Percentiles rank a stretch among this genome's conserved stretches.
These are phyloP conservation scores for Candida smagusa DNA, from an alignment of 1,139 yeast genomes.

Conservation along the genomic window DNA sequence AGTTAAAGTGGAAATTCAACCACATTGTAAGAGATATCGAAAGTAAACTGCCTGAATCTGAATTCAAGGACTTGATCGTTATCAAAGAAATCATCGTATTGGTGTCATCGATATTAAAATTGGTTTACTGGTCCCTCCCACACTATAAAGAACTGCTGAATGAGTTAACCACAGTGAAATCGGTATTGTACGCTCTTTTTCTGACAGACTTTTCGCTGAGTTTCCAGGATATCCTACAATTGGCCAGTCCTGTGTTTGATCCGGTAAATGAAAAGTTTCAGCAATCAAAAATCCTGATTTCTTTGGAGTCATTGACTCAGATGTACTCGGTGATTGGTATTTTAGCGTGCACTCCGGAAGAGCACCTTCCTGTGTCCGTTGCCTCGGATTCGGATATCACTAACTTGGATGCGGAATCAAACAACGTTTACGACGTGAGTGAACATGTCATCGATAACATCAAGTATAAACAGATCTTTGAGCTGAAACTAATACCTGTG, in stretches of 20 bases:
- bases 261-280: conserved; percentile 3
- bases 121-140: conserved; percentile 16
- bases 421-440: conserved; percentile 21
- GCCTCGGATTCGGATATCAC: conserved; percentile 28
- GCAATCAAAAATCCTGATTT: conserved; percentile 23
- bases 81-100: conserved; percentile 28
- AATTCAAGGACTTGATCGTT: conserved; percentile 18
- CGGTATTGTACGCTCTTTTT: conserved; percentile 20
- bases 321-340: conserved; percentile 25
- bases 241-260: conserved; percentile 19
- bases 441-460: conserved; percentile 12
- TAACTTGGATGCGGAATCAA: conserved; percentile 17
- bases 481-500: conserved; percentile 23
- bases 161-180: conserved; percentile 17
- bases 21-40: conserved; percentile 16
- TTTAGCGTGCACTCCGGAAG: conserved; percentile 22
- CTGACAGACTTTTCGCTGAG: conserved; percentile 22
- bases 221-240: conserved; percentile 21
- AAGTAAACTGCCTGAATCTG: conserved; percentile 10
- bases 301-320: conserved; percentile 27
- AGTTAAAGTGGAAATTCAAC: conserved; percentile 20
- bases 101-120: conserved; percentile 23
- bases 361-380: conserved; percentile 18
- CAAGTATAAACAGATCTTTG: conserved; percentile 14
- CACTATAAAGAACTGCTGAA: conserved; percentile 12